These are phyloP conservation scores for Meripilus lineatus DNA, from an alignment of 1,284 basidiomycete species.

Conservation along the genomic window DNA sequence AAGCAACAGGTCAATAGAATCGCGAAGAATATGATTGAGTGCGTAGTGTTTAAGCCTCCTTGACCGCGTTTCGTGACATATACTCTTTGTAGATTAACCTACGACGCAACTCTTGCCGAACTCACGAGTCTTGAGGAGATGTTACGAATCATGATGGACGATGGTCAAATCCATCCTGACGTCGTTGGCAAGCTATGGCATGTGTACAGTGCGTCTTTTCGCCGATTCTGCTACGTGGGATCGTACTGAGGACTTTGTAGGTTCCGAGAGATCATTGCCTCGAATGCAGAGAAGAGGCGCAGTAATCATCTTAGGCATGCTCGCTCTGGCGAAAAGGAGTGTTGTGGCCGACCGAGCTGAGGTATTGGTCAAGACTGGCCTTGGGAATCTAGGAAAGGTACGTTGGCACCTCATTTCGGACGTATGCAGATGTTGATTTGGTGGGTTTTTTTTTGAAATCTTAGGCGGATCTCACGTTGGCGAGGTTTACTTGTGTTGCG, in stretches of 20 bases:
- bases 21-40: conserved; percentile 98
- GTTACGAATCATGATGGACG: conserved; percentile 92
- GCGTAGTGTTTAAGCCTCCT: conserved; percentile 23
- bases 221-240: neutral
- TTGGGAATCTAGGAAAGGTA: conserved; percentile 83
- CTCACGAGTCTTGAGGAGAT: conserved; percentile 95
- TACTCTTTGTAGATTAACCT: conserved; percentile 61
- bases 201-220: conserved; percentile 73
- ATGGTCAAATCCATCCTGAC: conserved; percentile 76
- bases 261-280: conserved; percentile 69
- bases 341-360: conserved; percentile 90
- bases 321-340: conserved; percentile 80
- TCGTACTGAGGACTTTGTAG: conserved; percentile 32
- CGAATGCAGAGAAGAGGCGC: conserved; percentile 86
- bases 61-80: conserved; percentile 2
- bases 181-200: conserved; percentile 93
- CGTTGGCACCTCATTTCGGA: conserved; percentile 8
- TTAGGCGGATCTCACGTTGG: conserved; percentile 83
- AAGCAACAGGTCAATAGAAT: conserved; percentile 92
- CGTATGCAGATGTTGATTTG: neutral
- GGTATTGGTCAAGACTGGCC: conserved; percentile 81
- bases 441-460: neutral
- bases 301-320: conserved; percentile 94
- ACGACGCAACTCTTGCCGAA: conserved; percentile 90
- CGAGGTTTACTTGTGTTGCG: conserved; percentile 92